phyloP scores from a whole-genome alignment of 768 basidiomycete species.

The Tricholoma flavovirens region DNA sequence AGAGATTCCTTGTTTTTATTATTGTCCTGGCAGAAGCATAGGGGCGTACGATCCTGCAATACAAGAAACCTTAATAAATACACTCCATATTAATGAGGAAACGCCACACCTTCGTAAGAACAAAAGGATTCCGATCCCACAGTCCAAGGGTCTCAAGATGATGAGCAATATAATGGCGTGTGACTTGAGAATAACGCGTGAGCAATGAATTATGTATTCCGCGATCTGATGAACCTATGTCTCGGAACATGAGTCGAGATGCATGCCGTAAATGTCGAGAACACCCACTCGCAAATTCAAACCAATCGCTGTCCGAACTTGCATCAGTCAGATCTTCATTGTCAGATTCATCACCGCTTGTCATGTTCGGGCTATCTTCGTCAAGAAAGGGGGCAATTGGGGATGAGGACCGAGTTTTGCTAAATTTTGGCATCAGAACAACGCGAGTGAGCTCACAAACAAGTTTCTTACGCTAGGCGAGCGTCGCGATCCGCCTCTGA shows the following conservation, averaged over 20 bases:
- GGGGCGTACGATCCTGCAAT: constrained; percentile 21
- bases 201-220: constrained; percentile 25
- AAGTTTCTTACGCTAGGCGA: constrained; percentile 53
- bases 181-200: constrained; percentile 42
- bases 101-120: constrained; percentile 36
- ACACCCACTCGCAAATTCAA: constrained; percentile 36
- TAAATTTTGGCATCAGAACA: constrained; percentile 16
- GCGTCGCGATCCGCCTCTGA: constrained; percentile 69
- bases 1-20: not conserved
- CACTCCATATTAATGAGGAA: not conserved
- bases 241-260: not conserved
- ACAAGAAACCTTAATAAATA: not conserved
- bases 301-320: constrained; percentile 44
- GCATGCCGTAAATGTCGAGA: not conserved
- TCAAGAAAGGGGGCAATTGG: constrained; percentile 29
- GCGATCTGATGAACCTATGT: constrained; percentile 13
- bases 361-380: constrained; percentile 47
- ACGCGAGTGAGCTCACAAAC: not conserved
- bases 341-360: constrained; percentile 77
- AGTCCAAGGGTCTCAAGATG: constrained; percentile 27
- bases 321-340: constrained; percentile 61
- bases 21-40: constrained; percentile 3
- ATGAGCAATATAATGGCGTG: constrained; percentile 41
- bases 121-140: constrained; percentile 47
- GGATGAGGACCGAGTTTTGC: constrained; percentile 47